These are phyloP conservation scores for Yamadazyma dushanensis DNA, from an alignment of 1,139 yeast species.

Conservation along the genomic window DNA sequence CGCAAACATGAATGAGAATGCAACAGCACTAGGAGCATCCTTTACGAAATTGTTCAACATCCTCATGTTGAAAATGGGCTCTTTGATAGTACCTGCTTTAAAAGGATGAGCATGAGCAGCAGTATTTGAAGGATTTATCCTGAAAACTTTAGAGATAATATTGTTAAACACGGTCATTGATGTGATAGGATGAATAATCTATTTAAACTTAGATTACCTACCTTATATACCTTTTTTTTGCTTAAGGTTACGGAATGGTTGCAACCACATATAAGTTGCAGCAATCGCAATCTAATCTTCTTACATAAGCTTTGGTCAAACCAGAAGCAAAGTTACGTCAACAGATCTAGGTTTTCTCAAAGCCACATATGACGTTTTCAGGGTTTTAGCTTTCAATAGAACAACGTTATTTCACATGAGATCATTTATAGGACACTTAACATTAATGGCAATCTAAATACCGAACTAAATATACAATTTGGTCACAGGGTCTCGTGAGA, in stretches of 20 bases:
- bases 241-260: background rate
- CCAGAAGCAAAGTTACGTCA: no score
- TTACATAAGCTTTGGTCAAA: no score
- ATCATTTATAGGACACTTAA: background rate
- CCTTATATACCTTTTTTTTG: background rate
- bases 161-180: background rate
- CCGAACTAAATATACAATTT: slow-evolving; percentile 1
- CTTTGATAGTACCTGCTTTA: slow-evolving; percentile 4
- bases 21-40: slow-evolving; percentile 18
- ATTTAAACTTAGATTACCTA: no score
- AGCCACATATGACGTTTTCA: no score
- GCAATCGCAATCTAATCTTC: slow-evolving; percentile 3
- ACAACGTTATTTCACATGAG: no score
- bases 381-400: no score
- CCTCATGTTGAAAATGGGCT: slow-evolving; percentile 4
- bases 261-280: background rate
- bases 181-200: background rate
- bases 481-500: background rate
- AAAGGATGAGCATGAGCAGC: slow-evolving; percentile 2
- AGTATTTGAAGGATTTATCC: slow-evolving; percentile 3
- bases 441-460: slow-evolving; percentile 1
- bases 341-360: no score
- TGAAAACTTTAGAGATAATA: slow-evolving; percentile 1
- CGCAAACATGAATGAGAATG: slow-evolving; percentile 14
- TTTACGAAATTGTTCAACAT: slow-evolving; percentile 9